Evolutionary conservation across 805 yeast genomes (phyloP), one percentile per base, ranked within the genome.

Genomic region (Candida lessepsii): DNA sequence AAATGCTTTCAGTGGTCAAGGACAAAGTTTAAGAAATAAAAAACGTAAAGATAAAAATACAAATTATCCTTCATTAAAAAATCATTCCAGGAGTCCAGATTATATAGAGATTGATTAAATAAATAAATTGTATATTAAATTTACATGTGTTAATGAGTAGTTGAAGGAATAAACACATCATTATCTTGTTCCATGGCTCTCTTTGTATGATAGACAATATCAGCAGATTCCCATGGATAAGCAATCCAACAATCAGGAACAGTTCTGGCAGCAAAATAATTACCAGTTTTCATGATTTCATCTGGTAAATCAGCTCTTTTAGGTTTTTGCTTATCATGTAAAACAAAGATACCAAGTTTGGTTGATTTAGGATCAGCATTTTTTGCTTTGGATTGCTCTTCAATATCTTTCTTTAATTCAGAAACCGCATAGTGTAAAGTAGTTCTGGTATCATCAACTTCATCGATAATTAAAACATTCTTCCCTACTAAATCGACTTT

Each of bases 211-310:
- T 65, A 69, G 17, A 81, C 88, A 54, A 85, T 84, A 59, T 85
- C 90, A 41, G 75, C 73, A 14, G 84, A 75, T 59, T 85, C 93
- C 95, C 95, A 85, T 33, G 95, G 95, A 54, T 85, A 85, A 16
- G 93, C 90, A 49, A 82, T 84, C 95, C 95, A 85, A 42, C 72
- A 71, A 55, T 86, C 93, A 25, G 85, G 89, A 32, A 84, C 86
- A 28, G 77, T 70, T 63, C 83, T 76, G 14, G 88, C 89, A 39
- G 84, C 89, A 50, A 82, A 77, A 62, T 85, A 85, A 47, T 73
- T 71, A 37, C 76, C 78, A 37, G 76, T 71, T 30, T 76, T 65
- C 66, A 77, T 65, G 51, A 85, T 74, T 29, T 78, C 81, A 14
- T 69, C 72, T 1, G 91, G 90, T 44, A 85, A 67, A 35, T 77